A percentile compares a stretch with the other conserved stretches of the same genome.
Conservation (phyloP, 129 eudicot genomes). For the Saussurea involucrata region DNA sequence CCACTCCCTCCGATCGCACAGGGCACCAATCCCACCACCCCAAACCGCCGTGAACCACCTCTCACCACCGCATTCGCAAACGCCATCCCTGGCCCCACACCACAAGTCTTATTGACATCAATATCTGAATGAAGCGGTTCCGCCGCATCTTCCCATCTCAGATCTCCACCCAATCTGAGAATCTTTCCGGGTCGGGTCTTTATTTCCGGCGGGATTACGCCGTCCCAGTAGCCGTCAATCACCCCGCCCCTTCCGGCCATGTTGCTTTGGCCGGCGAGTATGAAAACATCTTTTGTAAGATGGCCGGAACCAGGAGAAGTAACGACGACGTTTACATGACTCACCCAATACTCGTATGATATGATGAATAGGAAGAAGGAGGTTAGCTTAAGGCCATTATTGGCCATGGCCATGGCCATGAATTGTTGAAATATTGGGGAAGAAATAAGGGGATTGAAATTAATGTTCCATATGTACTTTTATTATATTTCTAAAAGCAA, state of each 20-base stretch:
- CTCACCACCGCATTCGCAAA: conserved; percentile 49
- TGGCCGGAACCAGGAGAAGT: neutral
- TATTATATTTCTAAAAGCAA: neutral
- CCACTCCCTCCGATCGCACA: conserved; percentile 80
- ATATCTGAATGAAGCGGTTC: conserved; percentile 84
- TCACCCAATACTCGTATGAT: conserved; percentile 19
- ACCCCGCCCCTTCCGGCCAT: conserved; percentile 96
- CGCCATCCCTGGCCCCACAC: conserved; percentile 86
- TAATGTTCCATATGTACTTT: neutral
- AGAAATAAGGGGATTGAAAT: neutral
- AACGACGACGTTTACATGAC: neutral
- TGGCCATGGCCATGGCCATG: no score
- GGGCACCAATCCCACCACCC: conserved; percentile 74
- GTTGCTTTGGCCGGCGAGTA: conserved; percentile 96
- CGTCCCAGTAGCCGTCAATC: conserved; percentile 56
- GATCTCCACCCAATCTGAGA: conserved; percentile 41
- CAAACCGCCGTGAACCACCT: conserved; percentile 31
- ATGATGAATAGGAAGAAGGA: conserved; percentile 18
- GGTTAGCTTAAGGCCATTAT: conserved; percentile 25
- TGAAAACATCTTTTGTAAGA: conserved; percentile 39
- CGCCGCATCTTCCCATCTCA: conserved; percentile 56
- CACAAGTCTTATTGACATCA: conserved; percentile 52
- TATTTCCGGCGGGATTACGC: conserved; percentile 46
- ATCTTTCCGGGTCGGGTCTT: conserved; percentile 31
- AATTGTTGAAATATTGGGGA: neutral